Evolutionary conservation across 169 alveolate genomes (phyloP).

Genomic region (Fabrea salina): DNA sequence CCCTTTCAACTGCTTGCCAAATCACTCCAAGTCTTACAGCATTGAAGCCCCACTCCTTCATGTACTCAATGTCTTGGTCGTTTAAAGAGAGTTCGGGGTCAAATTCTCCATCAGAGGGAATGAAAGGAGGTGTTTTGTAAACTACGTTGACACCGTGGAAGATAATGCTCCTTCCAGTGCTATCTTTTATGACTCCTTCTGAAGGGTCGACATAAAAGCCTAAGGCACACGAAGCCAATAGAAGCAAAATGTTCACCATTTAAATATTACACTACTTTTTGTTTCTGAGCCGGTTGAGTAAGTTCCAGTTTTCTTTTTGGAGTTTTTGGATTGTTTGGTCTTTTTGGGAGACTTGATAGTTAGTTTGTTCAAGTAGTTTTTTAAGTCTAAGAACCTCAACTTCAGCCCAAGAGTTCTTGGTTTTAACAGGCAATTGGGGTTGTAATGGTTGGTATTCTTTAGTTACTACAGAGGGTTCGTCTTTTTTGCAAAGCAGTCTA

Average conservation of each 20-base stretch:
- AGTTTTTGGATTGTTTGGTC: constrained; percentile 10
- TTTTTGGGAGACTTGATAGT: not conserved
- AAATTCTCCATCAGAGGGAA: constrained; percentile 43
- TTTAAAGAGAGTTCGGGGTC: constrained; percentile 46
- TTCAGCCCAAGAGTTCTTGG: no score
- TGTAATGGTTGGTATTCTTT: not conserved
- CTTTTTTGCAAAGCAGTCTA: not conserved
- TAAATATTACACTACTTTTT: constrained; percentile 6
- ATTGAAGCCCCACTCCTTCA: constrained; percentile 76
- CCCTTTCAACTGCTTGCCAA: constrained; percentile 84
- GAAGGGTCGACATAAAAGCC: constrained; percentile 12
- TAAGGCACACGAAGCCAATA: not conserved
- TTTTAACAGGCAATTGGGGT: no score
- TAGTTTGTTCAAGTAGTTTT: not conserved
- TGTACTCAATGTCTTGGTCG: constrained; percentile 60
- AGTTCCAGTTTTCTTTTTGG: constrained; percentile 26
- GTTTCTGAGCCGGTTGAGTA: constrained; percentile 7
- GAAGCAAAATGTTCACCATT: constrained; percentile 4
- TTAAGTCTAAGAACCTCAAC: constrained; percentile 10
- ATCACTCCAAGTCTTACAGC: constrained; percentile 78
- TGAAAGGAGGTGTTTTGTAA: constrained; percentile 67
- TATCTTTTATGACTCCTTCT: constrained; percentile 29
- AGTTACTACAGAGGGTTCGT: not conserved
- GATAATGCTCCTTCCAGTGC: constrained; percentile 40
- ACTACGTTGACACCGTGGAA: constrained; percentile 81